Conservation (phyloP, 2,329 filamentous ascomycete species). For the Paradendryphiella salina region DNA sequence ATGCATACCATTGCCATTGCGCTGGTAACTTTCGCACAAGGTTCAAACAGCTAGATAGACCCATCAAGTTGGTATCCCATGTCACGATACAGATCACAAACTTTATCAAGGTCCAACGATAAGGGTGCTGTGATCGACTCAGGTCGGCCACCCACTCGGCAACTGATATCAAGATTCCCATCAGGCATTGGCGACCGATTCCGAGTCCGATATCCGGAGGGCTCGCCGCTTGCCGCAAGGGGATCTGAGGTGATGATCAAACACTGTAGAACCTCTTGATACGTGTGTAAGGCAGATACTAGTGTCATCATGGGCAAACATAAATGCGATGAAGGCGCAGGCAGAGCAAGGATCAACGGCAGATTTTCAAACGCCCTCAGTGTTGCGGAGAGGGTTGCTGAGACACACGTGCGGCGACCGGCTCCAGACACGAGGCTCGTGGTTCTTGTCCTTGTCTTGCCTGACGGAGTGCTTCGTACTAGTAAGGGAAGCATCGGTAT, state of each 20-base stretch:
- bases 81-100: background rate
- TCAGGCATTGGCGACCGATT: background rate
- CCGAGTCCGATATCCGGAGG: too few relatives aligned
- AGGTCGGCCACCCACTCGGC: background rate
- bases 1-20: background rate
- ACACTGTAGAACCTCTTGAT: background rate
- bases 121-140: too few relatives aligned
- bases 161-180: background rate
- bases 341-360: constrained; percentile 1
- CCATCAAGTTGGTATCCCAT: background rate
- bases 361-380: background rate
- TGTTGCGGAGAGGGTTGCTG: constrained; percentile 3
- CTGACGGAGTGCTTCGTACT: constrained; percentile 8
- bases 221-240: too few relatives aligned
- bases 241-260: constrained; percentile 3
- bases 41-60: background rate
- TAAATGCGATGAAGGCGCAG: background rate
- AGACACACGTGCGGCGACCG: constrained; percentile 14
- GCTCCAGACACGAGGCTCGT: constrained; percentile 3
- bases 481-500: constrained; percentile 2
- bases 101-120: background rate
- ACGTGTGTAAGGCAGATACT: background rate
- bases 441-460: constrained; percentile 7
- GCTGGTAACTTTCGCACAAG: background rate
- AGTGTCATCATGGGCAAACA: background rate